Conservation (phyloP, 345 rosid species). For the Boechera retrofracta region DNA sequence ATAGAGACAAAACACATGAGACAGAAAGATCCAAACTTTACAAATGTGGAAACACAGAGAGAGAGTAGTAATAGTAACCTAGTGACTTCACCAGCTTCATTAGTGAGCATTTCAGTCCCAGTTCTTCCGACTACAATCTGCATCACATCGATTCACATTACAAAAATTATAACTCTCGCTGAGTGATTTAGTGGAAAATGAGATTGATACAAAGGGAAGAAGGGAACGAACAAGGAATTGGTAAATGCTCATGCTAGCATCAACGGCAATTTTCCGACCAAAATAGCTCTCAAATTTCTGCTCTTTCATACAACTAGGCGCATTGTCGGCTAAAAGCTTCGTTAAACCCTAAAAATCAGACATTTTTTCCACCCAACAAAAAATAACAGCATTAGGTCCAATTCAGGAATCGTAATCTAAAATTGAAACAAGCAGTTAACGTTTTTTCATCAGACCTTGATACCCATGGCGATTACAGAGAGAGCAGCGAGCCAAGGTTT, state of each 20-base stretch:
- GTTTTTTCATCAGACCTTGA: slow-evolving; percentile 36
- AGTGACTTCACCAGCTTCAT: slow-evolving; percentile 98
- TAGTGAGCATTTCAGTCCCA: slow-evolving; percentile 91
- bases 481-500: neutral
- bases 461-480: slow-evolving; percentile 43
- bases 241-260: slow-evolving; percentile 99
- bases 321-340: slow-evolving; percentile 94
- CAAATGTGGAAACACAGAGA: slow-evolving; percentile 9
- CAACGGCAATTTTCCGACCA: slow-evolving; percentile 91
- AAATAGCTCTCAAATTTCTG: slow-evolving; percentile 91
- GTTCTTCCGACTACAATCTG: slow-evolving; percentile 94
- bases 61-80: slow-evolving; percentile 48
- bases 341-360: slow-evolving; percentile 77
- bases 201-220: neutral
- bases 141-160: slow-evolving; percentile 17
- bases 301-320: slow-evolving; percentile 87
- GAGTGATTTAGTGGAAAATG: neutral
- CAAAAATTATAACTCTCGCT: neutral
- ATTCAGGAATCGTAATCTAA: neutral
- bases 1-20: neutral
- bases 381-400: slow-evolving; percentile 23
- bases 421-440: neutral
- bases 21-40: neutral
- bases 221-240: slow-evolving; percentile 76
- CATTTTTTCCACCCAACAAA: neutral